phyloP scores from a whole-genome alignment of 1,284 basidiomycete genomes.

The Gymnopus androsaceus region DNA sequence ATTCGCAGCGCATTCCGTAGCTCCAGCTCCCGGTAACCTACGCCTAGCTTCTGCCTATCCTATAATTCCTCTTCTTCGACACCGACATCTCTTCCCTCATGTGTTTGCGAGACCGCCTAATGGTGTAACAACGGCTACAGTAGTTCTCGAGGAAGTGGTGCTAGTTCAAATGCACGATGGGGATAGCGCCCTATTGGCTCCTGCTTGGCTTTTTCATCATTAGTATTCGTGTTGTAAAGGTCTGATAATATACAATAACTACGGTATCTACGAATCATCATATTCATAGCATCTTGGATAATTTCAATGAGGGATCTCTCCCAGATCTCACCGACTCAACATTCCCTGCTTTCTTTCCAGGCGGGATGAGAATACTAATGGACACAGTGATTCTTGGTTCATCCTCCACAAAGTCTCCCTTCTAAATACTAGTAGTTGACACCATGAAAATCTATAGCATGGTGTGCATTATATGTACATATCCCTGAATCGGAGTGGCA shows the following conservation, averaged over 20 bases:
- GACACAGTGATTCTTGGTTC: too few relatives aligned
- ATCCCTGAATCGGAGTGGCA: too few relatives aligned
- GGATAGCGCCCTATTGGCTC: background rate
- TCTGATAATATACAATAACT: background rate
- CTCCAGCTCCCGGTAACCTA: background rate
- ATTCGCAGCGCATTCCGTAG: background rate
- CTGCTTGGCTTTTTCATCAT: background rate
- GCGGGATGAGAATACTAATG: too few relatives aligned
- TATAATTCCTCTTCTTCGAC: background rate
- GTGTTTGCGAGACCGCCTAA: background rate
- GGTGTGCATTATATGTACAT: too few relatives aligned
- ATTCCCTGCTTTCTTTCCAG: too few relatives aligned
- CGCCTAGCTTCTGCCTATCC: background rate
- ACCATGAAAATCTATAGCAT: too few relatives aligned
- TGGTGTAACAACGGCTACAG: background rate
- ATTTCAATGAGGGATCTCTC: too few relatives aligned
- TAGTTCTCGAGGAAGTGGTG: background rate
- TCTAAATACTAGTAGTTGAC: too few relatives aligned
- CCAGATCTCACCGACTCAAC: too few relatives aligned
- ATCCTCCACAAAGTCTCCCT: too few relatives aligned
- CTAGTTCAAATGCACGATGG: conserved; percentile 1
- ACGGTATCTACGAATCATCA: too few relatives aligned
- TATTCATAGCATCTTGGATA: too few relatives aligned
- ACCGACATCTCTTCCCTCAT: conserved; percentile 1
- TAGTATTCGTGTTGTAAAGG: background rate